Evolutionary conservation across 257 asterid species (phyloP).

Genomic region (Forsythia viridissima): DNA sequence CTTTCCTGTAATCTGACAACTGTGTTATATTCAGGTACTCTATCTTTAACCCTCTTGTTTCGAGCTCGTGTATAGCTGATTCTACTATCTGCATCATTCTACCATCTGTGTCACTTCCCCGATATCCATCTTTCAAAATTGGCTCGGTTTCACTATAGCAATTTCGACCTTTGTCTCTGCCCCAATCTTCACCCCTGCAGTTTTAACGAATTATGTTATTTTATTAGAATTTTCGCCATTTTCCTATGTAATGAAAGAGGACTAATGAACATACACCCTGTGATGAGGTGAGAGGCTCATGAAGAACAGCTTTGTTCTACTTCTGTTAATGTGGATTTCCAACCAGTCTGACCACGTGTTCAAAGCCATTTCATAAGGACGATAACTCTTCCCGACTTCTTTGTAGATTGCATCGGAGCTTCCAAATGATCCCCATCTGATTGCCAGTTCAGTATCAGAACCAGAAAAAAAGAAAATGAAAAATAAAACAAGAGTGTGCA

Average conservation of each 20-base stretch:
- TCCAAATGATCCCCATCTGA: conserved; percentile 56
- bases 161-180: conserved; percentile 23
- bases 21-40: conserved; percentile 40
- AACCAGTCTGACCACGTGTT: conserved; percentile 64
- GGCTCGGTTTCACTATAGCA: conserved; percentile 45
- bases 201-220: not conserved
- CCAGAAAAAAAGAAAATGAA: not conserved
- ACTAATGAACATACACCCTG: conserved; percentile 23
- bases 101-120: conserved; percentile 29
- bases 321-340: conserved; percentile 39
- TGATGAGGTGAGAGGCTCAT: conserved; percentile 53
- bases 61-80: conserved; percentile 18
- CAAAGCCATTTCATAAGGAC: conserved; percentile 46
- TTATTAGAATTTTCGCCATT: not conserved
- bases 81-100: conserved; percentile 35
- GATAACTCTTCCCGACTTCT: conserved; percentile 27
- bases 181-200: conserved; percentile 40
- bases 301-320: conserved; percentile 47
- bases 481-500: not conserved
- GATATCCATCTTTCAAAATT: conserved; percentile 16
- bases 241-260: not conserved
- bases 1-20: conserved; percentile 43
- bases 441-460: not conserved
- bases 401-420: conserved; percentile 37
- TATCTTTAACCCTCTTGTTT: conserved; percentile 30